Evolutionary conservation across 192 early-diverging fungal genomes (phyloP).

Genomic region (Backusella parvicylindrica): DNA sequence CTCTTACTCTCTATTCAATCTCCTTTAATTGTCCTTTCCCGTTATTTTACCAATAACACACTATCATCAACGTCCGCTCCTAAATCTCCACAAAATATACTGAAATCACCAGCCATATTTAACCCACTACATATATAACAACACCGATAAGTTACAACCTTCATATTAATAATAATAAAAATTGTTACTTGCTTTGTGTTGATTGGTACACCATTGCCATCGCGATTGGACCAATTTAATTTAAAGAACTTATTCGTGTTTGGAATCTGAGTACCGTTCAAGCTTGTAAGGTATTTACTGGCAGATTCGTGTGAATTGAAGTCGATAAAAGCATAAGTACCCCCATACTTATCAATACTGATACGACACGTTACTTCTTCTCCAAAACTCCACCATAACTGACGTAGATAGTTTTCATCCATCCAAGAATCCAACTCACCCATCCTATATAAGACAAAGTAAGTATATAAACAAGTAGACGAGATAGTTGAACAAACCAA

Average conservation of each 20-base stretch:
- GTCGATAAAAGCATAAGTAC: constrained; percentile 15
- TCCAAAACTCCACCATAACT: constrained; percentile 14
- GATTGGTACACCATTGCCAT: constrained; percentile 8
- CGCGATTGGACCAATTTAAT: constrained; percentile 14
- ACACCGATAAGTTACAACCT: too few species aligned
- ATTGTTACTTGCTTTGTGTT: not conserved
- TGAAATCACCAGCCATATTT: constrained; percentile 6
- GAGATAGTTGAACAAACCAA: not conserved
- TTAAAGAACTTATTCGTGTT: constrained; percentile 13
- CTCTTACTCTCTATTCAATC: not conserved
- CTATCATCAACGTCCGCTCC: constrained; percentile 5
- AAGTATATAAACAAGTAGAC: not conserved
- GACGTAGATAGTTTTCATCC: constrained; percentile 14
- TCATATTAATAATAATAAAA: too few species aligned
- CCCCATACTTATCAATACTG: constrained; percentile 13
- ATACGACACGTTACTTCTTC: constrained; percentile 15
- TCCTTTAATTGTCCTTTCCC: too few species aligned
- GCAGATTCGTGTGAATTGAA: constrained; percentile 7
- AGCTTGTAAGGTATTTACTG: not conserved
- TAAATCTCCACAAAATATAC: constrained; percentile 14
- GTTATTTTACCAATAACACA: constrained; percentile 1
- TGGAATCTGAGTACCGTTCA: constrained; percentile 6
- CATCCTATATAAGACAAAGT: not conserved
- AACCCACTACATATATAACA: not conserved
- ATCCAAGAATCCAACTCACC: constrained; percentile 15